Evolutionary conservation across 768 basidiomycete genomes (phyloP), one percentile per base, ranked within the genome.

Genomic region (Leccinum subgranulosum): DNA sequence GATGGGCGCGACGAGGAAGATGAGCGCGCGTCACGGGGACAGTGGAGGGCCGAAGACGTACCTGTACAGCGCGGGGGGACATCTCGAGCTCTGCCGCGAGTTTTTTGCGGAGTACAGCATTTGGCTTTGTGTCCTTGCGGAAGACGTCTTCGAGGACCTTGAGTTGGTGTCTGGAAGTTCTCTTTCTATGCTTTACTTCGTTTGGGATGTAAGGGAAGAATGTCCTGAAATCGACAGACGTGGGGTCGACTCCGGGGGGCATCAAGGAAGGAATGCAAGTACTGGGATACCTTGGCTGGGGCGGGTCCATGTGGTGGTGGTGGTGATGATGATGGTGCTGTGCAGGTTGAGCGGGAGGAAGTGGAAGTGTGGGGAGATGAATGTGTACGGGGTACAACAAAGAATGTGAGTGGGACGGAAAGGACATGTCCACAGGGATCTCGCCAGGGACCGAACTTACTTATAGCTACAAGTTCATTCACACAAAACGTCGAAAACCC

Each of bases 21-120:
- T 64, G 65, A 67, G 66, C 62, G 63, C 59, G 60, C 54, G 65
- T 51, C 51, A 56, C 41, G 28, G 17, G 31, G 21, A 47, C 54
- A 54, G 51, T 39, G 49, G 43, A 28, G 46, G 21, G n/a, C 14
- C n/a, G 28, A 47, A 53, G 33, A 43, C 83, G 79, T 56, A 96
- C 95, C 82, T 98, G 95, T 2, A 98, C 91, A n/a, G 92, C 93
- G 59, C 95, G 79, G 21, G 93, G 85, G 10, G 91, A 90, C 95
- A 98, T 98, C 60, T 86, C 87, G 56, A 98, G 84, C 75, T 93
- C 81, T 10, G 80, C 75, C 0, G 94, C 89, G 53, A 98, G 84
- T 61, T 84, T 79, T 72, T 90, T 92, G 64, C 96, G 82, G 36
- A 89, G 76, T 7, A 81, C 75, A 39, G 86, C 87, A 72, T 94